Evolutionary conservation across 1,284 basidiomycete genomes (phyloP), one percentile per base, ranked within the genome.

Genomic region (Papiliotrema terrestris): DNA sequence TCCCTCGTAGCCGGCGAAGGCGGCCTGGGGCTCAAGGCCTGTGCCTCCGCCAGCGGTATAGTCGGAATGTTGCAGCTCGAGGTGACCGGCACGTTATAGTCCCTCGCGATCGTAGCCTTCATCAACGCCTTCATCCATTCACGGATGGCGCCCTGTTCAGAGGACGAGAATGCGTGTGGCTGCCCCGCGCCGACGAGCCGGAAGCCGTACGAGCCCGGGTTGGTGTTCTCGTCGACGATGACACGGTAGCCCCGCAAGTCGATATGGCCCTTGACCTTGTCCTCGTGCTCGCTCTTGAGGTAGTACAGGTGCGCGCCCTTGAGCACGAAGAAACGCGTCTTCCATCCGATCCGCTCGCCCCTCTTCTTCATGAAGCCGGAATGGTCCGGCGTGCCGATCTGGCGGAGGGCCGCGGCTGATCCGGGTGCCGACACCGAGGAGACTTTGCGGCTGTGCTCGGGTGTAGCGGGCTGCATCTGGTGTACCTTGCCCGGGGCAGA

Each of bases 61-160:
- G 94, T 98, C 2, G 93, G 90, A 56, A 98, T 93, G 72, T 97
- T 97, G 79, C 91, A 94, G 1, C 92, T 96, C 6, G 94, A 97
- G 23, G 97, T 87, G 52, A 98, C 94, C 23, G 94, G 90, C 67
- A 86, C 92, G 13, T 86, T 82, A 72, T 93, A 95, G 74, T 96
- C 92, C 54, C 96, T 81, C 17, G 85, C 88, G 67, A 99, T 99
- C 4, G 95, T 98, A 2, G 93, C 89, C 77, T 98, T 99, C 91
- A 98, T 97, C 66, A 99, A 84, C 11, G 92, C 91, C 80, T 98
- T 98, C 95, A 98, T 98, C 96, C 96, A 99, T 63, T 92, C 91
- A 14, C 96, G 84, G 46, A 97, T 83, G 38, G 85, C 76, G 4
- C 78, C 73, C 72, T 92, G 89, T 71, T 98, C 93, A 37, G 93